Percentiles rank a stretch among this genome's conserved stretches.
phyloP scores from a whole-genome alignment of 441 rosid species.

The Erodium texanum region DNA sequence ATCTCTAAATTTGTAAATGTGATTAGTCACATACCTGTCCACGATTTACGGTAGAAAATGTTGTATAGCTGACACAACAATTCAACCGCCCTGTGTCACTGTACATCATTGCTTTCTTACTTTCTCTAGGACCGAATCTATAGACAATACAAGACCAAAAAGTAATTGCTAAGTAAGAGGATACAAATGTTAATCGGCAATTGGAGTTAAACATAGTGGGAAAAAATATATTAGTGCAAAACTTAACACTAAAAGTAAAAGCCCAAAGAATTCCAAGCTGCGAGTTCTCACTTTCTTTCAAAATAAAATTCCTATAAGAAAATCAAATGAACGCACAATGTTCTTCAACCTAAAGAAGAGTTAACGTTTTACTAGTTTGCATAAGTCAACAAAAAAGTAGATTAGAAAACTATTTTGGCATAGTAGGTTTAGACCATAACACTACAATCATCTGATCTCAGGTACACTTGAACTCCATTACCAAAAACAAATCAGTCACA shows the following conservation, averaged over 20 bases:
- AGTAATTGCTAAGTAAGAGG: neutral
- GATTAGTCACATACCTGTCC: constrained; percentile 48
- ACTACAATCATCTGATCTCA: neutral
- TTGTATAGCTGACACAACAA: constrained; percentile 77
- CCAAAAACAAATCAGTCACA: neutral
- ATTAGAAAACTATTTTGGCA: neutral
- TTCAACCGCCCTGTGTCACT: constrained; percentile 74
- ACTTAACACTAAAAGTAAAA: neutral
- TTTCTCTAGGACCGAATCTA: constrained; percentile 96
- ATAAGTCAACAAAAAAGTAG: neutral
- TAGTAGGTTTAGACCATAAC: neutral
- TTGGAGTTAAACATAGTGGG: neutral
- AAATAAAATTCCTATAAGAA: neutral
- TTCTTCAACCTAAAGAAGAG: neutral
- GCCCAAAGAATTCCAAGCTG: neutral
- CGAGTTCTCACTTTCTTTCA: neutral
- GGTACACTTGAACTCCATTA: neutral
- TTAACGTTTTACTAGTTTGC: neutral
- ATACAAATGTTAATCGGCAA: neutral
- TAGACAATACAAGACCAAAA: constrained; percentile 10
- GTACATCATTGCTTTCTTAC: constrained; percentile 88
- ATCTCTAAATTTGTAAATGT: constrained; percentile 9
- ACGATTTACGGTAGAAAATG: constrained; percentile 52
- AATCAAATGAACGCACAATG: no score
- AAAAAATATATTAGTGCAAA: neutral